Evolutionary conservation across 352 stramenopile genomes (phyloP), one percentile per base, ranked within the genome.

Genomic region (Pythium chondricola): DNA sequence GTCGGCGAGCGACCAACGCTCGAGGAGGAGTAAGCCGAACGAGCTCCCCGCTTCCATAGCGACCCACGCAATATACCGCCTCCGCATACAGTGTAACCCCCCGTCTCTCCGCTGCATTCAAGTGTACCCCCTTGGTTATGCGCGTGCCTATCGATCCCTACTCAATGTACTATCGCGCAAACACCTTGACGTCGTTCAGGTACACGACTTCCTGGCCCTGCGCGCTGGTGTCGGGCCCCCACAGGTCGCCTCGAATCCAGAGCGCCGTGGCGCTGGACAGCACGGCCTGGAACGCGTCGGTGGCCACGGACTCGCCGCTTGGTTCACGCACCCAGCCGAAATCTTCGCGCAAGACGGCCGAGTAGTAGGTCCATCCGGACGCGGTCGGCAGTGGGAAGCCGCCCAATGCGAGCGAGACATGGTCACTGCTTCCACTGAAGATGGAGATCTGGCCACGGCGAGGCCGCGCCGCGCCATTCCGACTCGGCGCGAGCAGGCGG

Each of bases 271-370:
- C 71, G 3, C 17, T 52, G 2, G 24, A 24, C 5, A 90, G 43
- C 14, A 75, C 50, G 25, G 35, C 20, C 31, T 67, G 25, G 26
- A 88, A 83, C 18, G 65, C 49, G 0, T 21, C 43, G 0, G 55
- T 41, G 32, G 60, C 45, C 3, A 81, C n/a, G 14, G 61, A 8
- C 6, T 30, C 29, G 4, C 75, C 78, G 2, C 50, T 46, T 0
- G 78, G 78, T 37, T 90, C 78, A 3, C 58, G 52, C 44, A 90
- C 72, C 78, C 75, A 90, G 0, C 68, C 78, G 48, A 88, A 90
- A 58, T 90, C 78, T 58, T 90, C 75, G 1, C 78, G 73, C 14
- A 90, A 52, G 3, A 90, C 52, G 0, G 69, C 67, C 6, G 71
- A 83, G 52, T 88, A 86, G 38, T 65, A 70, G 2, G 73, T 84